Conservation (phyloP, 108 stramenopile species). For the Cyclotella baltica region DNA sequence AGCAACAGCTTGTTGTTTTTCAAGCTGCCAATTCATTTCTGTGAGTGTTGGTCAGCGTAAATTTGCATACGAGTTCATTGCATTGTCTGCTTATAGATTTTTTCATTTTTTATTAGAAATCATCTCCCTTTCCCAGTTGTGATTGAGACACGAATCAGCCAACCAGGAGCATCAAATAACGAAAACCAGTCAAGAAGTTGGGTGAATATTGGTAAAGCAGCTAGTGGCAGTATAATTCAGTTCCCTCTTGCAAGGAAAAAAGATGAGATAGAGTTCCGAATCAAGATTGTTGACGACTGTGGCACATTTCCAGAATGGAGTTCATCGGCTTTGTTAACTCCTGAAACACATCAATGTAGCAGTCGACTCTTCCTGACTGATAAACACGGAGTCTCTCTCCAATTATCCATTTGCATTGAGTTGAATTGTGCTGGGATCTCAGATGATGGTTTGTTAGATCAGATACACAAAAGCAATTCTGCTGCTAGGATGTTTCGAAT, state of each 20-base stretch:
- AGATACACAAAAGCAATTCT: not conserved
- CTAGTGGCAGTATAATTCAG: slow-evolving; percentile 49
- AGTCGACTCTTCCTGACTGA: not conserved
- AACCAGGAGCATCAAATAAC: not conserved
- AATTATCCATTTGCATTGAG: slow-evolving; percentile 54
- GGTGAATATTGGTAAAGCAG: slow-evolving; percentile 61
- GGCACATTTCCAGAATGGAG: slow-evolving; percentile 63
- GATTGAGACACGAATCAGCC: slow-evolving; percentile 59
- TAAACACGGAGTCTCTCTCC: slow-evolving; percentile 30
- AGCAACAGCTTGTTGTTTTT: not conserved
- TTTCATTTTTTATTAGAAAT: slow-evolving; percentile 53
- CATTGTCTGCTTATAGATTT: slow-evolving; percentile 54
- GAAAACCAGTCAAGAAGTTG: slow-evolving; percentile 17
- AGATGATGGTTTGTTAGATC: not conserved
- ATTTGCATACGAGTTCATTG: slow-evolving; percentile 4
- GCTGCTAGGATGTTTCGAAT: slow-evolving; percentile 46
- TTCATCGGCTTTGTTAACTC: slow-evolving; percentile 46
- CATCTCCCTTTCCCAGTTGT: slow-evolving; percentile 58
- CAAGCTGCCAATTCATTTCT: not conserved
- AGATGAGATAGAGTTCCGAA: slow-evolving; percentile 51
- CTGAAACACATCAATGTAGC: not conserved
- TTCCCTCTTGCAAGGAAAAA: slow-evolving; percentile 57
- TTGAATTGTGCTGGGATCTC: not conserved
- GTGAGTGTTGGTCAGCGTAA: not conserved
- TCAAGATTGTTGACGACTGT: slow-evolving; percentile 47